These are phyloP conservation scores for Sarocladium kiliense DNA, from an alignment of 2,329 filamentous ascomycete genomes.

Conservation along the genomic window DNA sequence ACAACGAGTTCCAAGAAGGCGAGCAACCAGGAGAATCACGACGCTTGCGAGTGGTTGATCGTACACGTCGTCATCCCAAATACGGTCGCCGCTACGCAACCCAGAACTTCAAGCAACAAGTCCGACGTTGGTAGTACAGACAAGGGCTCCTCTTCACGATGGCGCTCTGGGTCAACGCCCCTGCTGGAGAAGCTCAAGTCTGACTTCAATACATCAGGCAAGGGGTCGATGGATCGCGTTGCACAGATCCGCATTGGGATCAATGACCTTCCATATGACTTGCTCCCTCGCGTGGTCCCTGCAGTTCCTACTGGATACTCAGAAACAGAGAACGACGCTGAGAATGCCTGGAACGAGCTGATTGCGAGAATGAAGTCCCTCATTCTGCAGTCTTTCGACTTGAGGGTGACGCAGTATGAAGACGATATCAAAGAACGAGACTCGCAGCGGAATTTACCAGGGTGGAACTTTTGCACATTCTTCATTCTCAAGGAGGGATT, in stretches of 20 bases:
- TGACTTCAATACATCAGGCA: slow-evolving; percentile 76
- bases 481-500: slow-evolving; percentile 96
- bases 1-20: slow-evolving; percentile 47
- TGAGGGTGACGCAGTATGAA: slow-evolving; percentile 88
- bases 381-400: slow-evolving; percentile 86
- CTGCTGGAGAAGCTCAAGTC: slow-evolving; percentile 83
- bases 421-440: slow-evolving; percentile 96
- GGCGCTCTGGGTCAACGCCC: slow-evolving; percentile 74
- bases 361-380: slow-evolving; percentile 80
- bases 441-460: slow-evolving; percentile 76
- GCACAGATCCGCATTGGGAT: slow-evolving; percentile 78
- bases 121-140: slow-evolving; percentile 56
- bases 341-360: slow-evolving; percentile 78
- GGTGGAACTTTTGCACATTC: slow-evolving; percentile 99
- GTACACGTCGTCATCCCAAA: slow-evolving; percentile 89
- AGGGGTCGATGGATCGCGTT: slow-evolving; percentile 69
- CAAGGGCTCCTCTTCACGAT: slow-evolving; percentile 62
- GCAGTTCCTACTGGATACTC: slow-evolving; percentile 59
- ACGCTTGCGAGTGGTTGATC: slow-evolving; percentile 94
- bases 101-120: slow-evolving; percentile 55
- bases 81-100: slow-evolving; percentile 73
- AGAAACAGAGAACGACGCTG: slow-evolving; percentile 72
- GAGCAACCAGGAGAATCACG: slow-evolving; percentile 81
- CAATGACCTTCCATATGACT: slow-evolving; percentile 62
- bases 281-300: slow-evolving; percentile 57